Conservation (phyloP, 2,329 filamentous ascomycete genomes). For the Onygenales sp. region DNA sequence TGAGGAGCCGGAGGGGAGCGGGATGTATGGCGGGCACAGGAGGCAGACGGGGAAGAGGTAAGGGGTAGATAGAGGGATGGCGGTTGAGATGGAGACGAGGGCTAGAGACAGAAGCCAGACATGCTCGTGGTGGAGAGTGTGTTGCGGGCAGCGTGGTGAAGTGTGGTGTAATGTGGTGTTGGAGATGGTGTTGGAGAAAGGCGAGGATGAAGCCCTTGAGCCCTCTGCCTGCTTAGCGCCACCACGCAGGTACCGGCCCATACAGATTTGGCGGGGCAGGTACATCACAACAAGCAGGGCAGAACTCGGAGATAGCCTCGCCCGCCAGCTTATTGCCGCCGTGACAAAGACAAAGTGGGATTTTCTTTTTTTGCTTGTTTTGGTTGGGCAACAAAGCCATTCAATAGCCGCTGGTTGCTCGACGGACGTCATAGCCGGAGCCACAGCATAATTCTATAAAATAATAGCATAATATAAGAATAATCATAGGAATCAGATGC, state of each 20-base stretch:
- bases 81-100: neutral
- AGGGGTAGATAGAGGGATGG: neutral
- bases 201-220: neutral
- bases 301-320: no score
- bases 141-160: neutral
- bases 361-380: no score
- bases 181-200: neutral
- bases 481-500: no score
- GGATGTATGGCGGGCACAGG: neutral
- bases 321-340: no score
- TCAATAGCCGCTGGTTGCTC: no score
- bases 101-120: neutral
- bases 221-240: neutral
- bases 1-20: neutral
- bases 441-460: no score
- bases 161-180: no score
- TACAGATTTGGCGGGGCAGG: slow-evolving; percentile 4
- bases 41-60: neutral
- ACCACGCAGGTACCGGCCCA: neutral
- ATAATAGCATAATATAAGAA: no score
- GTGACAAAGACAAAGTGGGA: no score
- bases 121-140: neutral
- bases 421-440: no score
- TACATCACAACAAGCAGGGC: neutral
- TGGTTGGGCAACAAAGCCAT: no score